Evolutionary conservation across 2,329 filamentous ascomycete species (phyloP).

Genomic region (Exophiala dermatitidis): DNA sequence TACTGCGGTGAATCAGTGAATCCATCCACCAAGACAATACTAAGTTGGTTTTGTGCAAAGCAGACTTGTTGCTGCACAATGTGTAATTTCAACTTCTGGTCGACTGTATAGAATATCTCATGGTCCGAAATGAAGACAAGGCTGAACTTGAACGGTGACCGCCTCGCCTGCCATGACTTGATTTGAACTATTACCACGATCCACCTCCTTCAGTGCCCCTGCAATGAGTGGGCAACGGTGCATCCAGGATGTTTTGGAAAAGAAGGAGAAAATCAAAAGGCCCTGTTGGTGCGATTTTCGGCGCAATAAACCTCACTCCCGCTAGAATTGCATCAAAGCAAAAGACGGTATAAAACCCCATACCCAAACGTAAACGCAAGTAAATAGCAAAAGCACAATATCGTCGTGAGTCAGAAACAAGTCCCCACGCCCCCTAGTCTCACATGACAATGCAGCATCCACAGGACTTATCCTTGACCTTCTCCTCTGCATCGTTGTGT

Average conservation of each 20-base stretch:
- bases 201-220: too few species aligned
- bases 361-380: slow-evolving; percentile 9
- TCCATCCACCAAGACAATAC: too few species aligned
- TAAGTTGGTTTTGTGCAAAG: too few species aligned
- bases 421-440: slow-evolving; percentile 26
- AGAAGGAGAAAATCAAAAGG: neutral
- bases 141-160: too few species aligned
- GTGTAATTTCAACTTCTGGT: too few species aligned
- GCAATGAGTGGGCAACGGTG: too few species aligned
- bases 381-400: neutral
- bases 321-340: slow-evolving; percentile 21
- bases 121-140: too few species aligned
- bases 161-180: too few species aligned
- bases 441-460: slow-evolving; percentile 72
- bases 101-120: too few species aligned
- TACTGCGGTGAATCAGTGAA: too few species aligned
- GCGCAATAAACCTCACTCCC: slow-evolving; percentile 11
- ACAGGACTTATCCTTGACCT: slow-evolving; percentile 54
- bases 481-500: slow-evolving; percentile 49
- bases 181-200: too few species aligned
- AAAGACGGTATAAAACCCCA: slow-evolving; percentile 1
- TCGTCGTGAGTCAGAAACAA: slow-evolving; percentile 10
- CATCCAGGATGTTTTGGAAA: neutral
- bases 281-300: slow-evolving; percentile 4
- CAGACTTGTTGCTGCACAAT: too few species aligned